phyloP scores from a whole-genome alignment of 2,329 filamentous ascomycete genomes.

The Tolypocladium inflatum region DNA sequence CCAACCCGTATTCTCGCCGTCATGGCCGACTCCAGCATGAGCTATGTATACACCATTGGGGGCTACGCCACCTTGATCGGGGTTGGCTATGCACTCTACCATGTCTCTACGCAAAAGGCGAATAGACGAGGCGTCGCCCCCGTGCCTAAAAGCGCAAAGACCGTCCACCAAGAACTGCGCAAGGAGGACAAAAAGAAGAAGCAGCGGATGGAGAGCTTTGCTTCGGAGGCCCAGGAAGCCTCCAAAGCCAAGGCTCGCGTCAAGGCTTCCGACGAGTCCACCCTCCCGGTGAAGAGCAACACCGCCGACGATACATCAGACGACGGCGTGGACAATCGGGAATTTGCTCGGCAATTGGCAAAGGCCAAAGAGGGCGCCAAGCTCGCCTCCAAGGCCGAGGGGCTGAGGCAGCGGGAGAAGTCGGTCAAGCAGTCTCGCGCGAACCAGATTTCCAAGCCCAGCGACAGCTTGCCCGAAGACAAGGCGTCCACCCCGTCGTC shows the following conservation, averaged over 20 bases:
- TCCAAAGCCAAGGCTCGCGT: slow-evolving; percentile 27
- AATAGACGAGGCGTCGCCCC: slow-evolving; percentile 18
- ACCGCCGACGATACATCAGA: slow-evolving; percentile 34
- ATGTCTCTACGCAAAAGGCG: slow-evolving; percentile 22
- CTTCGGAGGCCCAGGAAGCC: slow-evolving; percentile 23
- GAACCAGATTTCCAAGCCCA: slow-evolving; percentile 36
- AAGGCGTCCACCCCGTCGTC: slow-evolving; percentile 53
- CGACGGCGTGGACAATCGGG: slow-evolving; percentile 57
- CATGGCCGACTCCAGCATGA: slow-evolving; percentile 24
- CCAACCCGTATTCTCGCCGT: slow-evolving; percentile 2
- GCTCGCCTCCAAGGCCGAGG: slow-evolving; percentile 41
- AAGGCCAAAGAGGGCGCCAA: slow-evolving; percentile 62
- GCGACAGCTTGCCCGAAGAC: slow-evolving; percentile 19
- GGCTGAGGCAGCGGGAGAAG: slow-evolving; percentile 55
- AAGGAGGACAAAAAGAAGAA: slow-evolving; percentile 36
- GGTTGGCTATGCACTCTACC: slow-evolving; percentile 24
- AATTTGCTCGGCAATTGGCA: slow-evolving; percentile 67
- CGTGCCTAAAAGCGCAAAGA: slow-evolving; percentile 19
- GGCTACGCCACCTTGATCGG: slow-evolving; percentile 27
- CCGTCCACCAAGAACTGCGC: slow-evolving; percentile 19
- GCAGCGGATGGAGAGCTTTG: slow-evolving; percentile 33
- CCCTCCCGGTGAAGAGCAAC: slow-evolving; percentile 12
- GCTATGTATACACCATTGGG: slow-evolving; percentile 24
- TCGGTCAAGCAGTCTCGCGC: slow-evolving; percentile 61
- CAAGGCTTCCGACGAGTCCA: slow-evolving; percentile 15